A percentile compares a stretch with the other conserved stretches of the same genome.
Conservation (phyloP, 2,329 filamentous ascomycete species). For the Colletotrichum sublineola region DNA sequence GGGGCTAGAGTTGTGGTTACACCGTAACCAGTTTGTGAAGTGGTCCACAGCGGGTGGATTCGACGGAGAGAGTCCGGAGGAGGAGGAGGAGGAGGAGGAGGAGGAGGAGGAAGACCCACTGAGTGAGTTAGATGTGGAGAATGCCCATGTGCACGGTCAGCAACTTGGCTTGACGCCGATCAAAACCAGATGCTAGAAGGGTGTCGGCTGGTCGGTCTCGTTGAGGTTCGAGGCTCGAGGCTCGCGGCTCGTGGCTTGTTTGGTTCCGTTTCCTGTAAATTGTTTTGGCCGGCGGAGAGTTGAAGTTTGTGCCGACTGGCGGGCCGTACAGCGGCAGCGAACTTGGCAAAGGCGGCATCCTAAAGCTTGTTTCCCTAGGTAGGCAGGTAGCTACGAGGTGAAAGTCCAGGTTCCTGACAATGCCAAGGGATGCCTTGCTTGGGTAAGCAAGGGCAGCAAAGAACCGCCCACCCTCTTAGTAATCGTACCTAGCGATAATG, state of each 20-base stretch:
- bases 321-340: conserved; percentile 35
- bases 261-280: not conserved
- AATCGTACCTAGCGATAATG: not conserved
- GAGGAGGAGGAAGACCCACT: conserved; percentile 8
- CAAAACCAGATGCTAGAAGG: not conserved
- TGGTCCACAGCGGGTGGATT: conserved; percentile 30
- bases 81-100: conserved; percentile 31
- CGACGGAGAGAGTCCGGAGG: conserved; percentile 32
- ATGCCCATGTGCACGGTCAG: not conserved
- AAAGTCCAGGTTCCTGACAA: conserved; percentile 6
- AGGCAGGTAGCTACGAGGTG: conserved; percentile 1
- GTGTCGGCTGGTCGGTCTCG: not conserved
- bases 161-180: conserved; percentile 3
- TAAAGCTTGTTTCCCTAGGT: conserved; percentile 37
- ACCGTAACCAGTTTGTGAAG: not conserved
- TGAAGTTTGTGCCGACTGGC: conserved; percentile 34
- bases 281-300: not conserved
- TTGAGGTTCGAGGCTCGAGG: not conserved
- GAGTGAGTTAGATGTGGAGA: not conserved
- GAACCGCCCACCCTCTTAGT: not conserved
- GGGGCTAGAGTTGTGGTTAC: not conserved
- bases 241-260: not conserved
- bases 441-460: not conserved
- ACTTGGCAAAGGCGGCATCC: conserved; percentile 29
- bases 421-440: conserved; percentile 3